Base-by-base conservation (phyloP, 345 rosid genomes). In the Gossypium rotundifolium region DNA sequence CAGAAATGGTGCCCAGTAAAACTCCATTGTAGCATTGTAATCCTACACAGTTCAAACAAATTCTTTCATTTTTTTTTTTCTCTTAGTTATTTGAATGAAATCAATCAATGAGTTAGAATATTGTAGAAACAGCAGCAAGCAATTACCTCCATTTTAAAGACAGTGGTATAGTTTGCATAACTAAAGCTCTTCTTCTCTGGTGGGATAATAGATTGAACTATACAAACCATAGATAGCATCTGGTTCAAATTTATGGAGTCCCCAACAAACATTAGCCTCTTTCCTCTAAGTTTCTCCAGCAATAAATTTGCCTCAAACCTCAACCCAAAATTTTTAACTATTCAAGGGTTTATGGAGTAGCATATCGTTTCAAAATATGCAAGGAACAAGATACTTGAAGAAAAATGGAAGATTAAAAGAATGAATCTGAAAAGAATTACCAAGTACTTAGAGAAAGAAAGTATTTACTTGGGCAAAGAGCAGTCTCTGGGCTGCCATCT, bases 401-500 rank as follows among this genome's bases (percentile, higher is more conserved):
- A 49, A 49, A 12, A 49, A 49, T 49, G 53, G 16, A 49, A 49
- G 53, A 49, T 17, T 11, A 51, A 16, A 13, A 51, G 18, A 51
- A 51, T 11, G 54, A 51, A 51, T 51, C 54, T 17, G 40, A 33
- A 33, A 33, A 33, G 40, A 33, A 53, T 53, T 53, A 54, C 59
- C 17, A 54, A 22, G 65, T 11, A 22, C 18, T 22, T 9, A 18
- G 1, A 38, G 59, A 40, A 33, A 38, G 20, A 2, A 20, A 48
- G 5, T 57, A 29, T 72, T 79, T 70, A 92, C 98, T 82, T 87
- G 78, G 97, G 99, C 74, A 95, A 76, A 52, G 91, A 87, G 67
- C 99, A 95, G 54, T 91, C 93, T 63, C 80, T 85, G 27, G 99
- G 99, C 73, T 95, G 88, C 99, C 99, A 95, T 83, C 89, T 87